Base-by-base conservation (phyloP, 2,329 filamentous ascomycete species). In the Aspergillus pseudotamarii region DNA sequence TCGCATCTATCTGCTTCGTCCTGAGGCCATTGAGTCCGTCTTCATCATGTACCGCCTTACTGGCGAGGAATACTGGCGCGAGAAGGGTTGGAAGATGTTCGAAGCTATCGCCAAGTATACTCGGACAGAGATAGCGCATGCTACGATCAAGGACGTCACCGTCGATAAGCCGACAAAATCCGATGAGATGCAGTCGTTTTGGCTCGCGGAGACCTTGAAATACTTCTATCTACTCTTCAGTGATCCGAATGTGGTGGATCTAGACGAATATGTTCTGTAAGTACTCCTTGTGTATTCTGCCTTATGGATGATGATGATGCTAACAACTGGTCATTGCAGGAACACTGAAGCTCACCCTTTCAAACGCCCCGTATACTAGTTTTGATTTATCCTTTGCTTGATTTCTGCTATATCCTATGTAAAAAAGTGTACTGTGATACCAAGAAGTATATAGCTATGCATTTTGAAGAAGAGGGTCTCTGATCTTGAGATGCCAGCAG, bases 11-110 rank as follows among this genome's bases (percentile, higher is more conserved):
- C 73, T 78, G 36, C 68, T 83, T 73, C 72, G 80, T 9, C 91
- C 91, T 23, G 91, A 94, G 78, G 91, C 91, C 2, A 92, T 94
- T 59, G 91, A 94, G 79, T 91, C 88, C 16, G 86, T 95, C 5
- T 94, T 92, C 76, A 86, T 92, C 72, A 86, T 94, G 82, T 92
- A 90, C 75, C 86, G 91, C 62, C 82, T 92, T 63, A 93, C 90
- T 0, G 91, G 90, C 30, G 86, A 91, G 66, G 68, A 81, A 1
- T 79, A 82, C 56, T 90, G 88, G 84, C 86, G 86, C 72, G 85
- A 90, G 62, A 88, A 88, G 72, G 91, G 89, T 1, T 93, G 91
- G 91, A 80, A 81, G 60, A 93, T 93, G 90, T 93, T 92, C 73
- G 74, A 85, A 60, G 84, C 86, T 10, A 83, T 93, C 38, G 81